phyloP scores from a whole-genome alignment of 345 rosid genomes.

The Citrus sp. region DNA sequence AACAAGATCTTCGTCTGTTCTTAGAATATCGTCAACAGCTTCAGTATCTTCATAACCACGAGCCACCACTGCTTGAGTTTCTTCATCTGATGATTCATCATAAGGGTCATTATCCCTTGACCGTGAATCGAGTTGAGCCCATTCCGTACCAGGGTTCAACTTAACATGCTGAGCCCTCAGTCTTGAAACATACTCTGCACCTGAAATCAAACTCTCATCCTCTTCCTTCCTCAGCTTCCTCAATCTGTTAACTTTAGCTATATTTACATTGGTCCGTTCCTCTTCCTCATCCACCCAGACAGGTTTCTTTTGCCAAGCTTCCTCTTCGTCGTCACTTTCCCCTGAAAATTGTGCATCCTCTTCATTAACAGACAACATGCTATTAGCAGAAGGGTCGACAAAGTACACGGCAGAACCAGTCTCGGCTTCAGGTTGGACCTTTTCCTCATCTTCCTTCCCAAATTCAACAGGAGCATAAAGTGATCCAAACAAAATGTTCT shows the following conservation, averaged over 20 bases:
- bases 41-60: conserved; percentile 35
- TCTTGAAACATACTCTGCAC: conserved; percentile 68
- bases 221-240: conserved; percentile 91
- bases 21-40: conserved; percentile 56
- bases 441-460: conserved; percentile 45
- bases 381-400: conserved; percentile 50
- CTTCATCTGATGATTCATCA: conserved; percentile 56
- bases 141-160: conserved; percentile 81
- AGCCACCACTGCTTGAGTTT: conserved; percentile 25
- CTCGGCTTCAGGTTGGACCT: conserved; percentile 17
- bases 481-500: conserved; percentile 72
- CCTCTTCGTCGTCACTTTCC: conserved; percentile 36
- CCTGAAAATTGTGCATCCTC: conserved; percentile 37
- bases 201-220: conserved; percentile 65
- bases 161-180: conserved; percentile 84
- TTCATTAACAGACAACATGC: conserved; percentile 27
- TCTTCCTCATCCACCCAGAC: conserved; percentile 97
- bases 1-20: conserved; percentile 74
- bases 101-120: conserved; percentile 16
- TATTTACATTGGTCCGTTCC: conserved; percentile 46
- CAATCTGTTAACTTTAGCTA: conserved; percentile 64
- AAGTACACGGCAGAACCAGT: conserved; percentile 51
- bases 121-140: conserved; percentile 60
- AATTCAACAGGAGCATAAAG: conserved; percentile 71
- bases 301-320: conserved; percentile 42